Conservation (phyloP, 148 eudicot species). For the Cornus controversa region DNA sequence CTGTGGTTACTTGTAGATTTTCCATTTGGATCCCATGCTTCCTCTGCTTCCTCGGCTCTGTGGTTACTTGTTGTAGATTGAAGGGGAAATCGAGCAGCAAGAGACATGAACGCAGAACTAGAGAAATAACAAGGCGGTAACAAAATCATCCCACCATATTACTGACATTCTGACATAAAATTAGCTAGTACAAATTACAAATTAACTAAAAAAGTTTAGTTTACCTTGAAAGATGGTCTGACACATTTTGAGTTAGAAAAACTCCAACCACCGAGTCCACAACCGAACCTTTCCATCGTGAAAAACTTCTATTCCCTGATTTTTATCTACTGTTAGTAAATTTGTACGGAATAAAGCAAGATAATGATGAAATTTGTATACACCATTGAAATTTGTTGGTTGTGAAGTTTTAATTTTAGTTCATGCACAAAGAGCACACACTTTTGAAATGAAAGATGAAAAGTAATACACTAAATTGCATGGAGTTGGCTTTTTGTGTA, state of each 20-base stretch:
- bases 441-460: too few relatives aligned
- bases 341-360: too few relatives aligned
- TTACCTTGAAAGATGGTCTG: slow-evolving; percentile 35
- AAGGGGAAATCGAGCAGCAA: slow-evolving; percentile 29
- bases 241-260: slow-evolving; percentile 47
- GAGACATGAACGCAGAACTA: slow-evolving; percentile 37
- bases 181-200: background rate
- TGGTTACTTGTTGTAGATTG: slow-evolving; percentile 8
- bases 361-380: too few relatives aligned
- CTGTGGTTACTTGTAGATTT: background rate
- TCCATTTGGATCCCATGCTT: background rate
- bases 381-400: too few relatives aligned
- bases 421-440: too few relatives aligned
- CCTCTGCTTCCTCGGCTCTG: background rate
- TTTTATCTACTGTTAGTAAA: background rate
- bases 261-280: slow-evolving; percentile 49
- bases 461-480: too few relatives aligned
- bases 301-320: slow-evolving; percentile 41
- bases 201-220: background rate
- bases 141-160: background rate
- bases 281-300: slow-evolving; percentile 55
- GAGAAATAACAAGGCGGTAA: background rate
- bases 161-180: background rate
- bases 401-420: too few relatives aligned
- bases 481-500: too few relatives aligned